Evolutionary conservation across 1,139 yeast genomes (phyloP), one percentile per base, ranked within the genome.

Genomic region (Lodderomyces theae): DNA sequence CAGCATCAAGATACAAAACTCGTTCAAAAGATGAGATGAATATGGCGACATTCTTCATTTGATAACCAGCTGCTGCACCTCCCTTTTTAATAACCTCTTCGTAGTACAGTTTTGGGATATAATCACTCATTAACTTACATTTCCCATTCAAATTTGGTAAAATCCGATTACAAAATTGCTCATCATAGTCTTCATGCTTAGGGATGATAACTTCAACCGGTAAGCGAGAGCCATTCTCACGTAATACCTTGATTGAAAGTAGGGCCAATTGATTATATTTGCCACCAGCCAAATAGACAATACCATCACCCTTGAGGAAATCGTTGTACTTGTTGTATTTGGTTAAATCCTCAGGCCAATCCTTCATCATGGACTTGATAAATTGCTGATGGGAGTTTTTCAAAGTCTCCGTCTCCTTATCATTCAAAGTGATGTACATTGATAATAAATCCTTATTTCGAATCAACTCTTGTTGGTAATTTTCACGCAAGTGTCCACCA

Each of bases 221-320:
- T 40, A 80, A 56, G 29, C 66, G 64, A 2, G 82, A 73, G 3
- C 83, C 83, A 5, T 69, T 53, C 38, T 69, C 66, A 53, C 87
- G 66, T 41, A 80, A 58, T 30, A 77, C 66, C 53, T 74, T 72
- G 37, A 81, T 70, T n/a, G 81, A 74, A 6, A 77, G 57, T 19
- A 78, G 57, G 5, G 79, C 75, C 39, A 80, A 65, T 57, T 81
- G 79, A 47, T 80, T 69, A 55, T 72, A 79, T 45, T 68, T 66
- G 26, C 77, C 84, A 45, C 86, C 86, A 25, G 84, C 86, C 40
- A 81, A 72, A 51, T 77, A 76, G 4, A 80, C 82, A 35, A 79
- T 77, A 31, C 87, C 86, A 45, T 70, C 67, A 11, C 80, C 82
- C 40, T 61, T 50, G 69, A 65, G 61, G 45, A 61, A 64, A 16